A percentile compares a stretch with the other conserved stretches of the same genome.
These are phyloP conservation scores for Neurospora discreta DNA, from an alignment of 495 filamentous ascomycete species.

Conservation along the genomic window DNA sequence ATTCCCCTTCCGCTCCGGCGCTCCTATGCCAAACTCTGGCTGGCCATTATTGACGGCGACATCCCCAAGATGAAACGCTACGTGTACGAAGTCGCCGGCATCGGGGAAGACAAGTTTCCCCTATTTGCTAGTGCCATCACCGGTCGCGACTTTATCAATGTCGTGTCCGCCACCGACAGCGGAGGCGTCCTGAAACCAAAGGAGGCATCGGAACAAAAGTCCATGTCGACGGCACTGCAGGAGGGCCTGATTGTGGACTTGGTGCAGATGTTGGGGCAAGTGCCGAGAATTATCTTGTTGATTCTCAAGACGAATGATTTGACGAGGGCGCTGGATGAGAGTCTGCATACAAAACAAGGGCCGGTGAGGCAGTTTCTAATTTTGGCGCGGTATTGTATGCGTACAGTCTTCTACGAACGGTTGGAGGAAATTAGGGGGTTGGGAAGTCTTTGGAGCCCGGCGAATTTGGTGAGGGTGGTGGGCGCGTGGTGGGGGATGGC, in stretches of 20 bases:
- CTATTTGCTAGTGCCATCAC: slow-evolving; percentile 96
- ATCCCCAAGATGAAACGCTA: slow-evolving; percentile 77
- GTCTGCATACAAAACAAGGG: slow-evolving; percentile 78
- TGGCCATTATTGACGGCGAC: slow-evolving; percentile 85
- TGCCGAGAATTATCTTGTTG: slow-evolving; percentile 83
- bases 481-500: slow-evolving; percentile 40
- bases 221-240: slow-evolving; percentile 68
- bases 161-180: slow-evolving; percentile 26
- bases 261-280: slow-evolving; percentile 76
- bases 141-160: slow-evolving; percentile 73
- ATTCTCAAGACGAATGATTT: slow-evolving; percentile 98
- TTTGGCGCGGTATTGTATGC: slow-evolving; percentile 81
- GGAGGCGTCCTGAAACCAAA: slow-evolving; percentile 50
- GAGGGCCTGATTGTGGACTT: slow-evolving; percentile 82
- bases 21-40: slow-evolving; percentile 94
- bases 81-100: slow-evolving; percentile 75
- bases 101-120: slow-evolving; percentile 86
- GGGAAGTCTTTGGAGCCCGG: slow-evolving; percentile 31
- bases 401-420: slow-evolving; percentile 80
- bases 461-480: slow-evolving; percentile 33
- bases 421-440: slow-evolving; percentile 50
- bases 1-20: slow-evolving; percentile 70
- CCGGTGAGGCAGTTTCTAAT: slow-evolving; percentile 87
- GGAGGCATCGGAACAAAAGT: slow-evolving; percentile 63
- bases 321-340: slow-evolving; percentile 89